These are phyloP conservation scores for Verticillium dahliae DNA, from an alignment of 2,329 filamentous ascomycete species.

Conservation along the genomic window DNA sequence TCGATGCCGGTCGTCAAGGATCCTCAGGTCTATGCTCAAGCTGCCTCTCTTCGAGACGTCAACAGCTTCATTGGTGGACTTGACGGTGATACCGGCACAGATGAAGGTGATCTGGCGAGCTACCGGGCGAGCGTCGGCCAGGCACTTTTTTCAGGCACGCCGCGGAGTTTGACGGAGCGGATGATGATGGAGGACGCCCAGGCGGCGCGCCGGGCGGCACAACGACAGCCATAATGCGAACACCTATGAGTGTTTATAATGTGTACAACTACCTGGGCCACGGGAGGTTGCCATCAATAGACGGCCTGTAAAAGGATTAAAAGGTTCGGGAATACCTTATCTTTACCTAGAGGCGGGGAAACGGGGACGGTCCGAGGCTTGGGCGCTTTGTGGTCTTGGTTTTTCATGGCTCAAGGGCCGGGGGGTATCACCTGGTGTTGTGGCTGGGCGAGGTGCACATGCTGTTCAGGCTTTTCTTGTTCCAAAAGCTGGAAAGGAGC, in stretches of 20 bases:
- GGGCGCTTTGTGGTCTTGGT: neutral
- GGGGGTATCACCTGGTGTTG: neutral
- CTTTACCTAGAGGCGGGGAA: neutral
- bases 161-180: conserved; percentile 41
- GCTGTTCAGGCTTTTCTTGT: neutral
- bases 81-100: conserved; percentile 42
- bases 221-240: conserved; percentile 6
- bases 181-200: conserved; percentile 41
- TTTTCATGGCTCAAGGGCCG: neutral
- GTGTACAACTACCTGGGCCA: neutral
- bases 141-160: conserved; percentile 32
- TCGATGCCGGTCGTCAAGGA: conserved; percentile 45
- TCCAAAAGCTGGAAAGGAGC: neutral
- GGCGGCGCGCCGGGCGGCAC: conserved; percentile 15
- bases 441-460: neutral
- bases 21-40: conserved; percentile 40
- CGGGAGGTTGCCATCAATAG: neutral
- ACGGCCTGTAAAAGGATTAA: neutral
- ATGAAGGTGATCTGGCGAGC: conserved; percentile 36
- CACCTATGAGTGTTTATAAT: neutral
- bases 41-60: conserved; percentile 40
- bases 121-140: conserved; percentile 34
- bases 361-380: neutral
- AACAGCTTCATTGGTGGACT: conserved; percentile 47
- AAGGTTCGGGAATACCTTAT: neutral